Conservation (phyloP, 495 filamentous ascomycete genomes). For the Penicillium nucicola region DNA sequence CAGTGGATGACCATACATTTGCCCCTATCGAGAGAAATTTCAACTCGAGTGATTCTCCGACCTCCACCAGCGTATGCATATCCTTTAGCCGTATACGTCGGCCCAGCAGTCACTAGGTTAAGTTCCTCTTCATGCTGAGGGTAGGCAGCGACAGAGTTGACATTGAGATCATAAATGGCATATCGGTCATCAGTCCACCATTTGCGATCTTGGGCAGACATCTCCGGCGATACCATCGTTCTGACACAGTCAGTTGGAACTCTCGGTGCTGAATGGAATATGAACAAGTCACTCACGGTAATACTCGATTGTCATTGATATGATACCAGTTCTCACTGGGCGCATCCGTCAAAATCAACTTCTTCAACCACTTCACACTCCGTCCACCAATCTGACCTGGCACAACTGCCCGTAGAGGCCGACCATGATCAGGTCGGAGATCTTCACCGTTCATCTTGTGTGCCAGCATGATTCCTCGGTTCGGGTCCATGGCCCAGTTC, state of each 20-base stretch:
- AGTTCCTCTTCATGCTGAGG: conserved; percentile 79
- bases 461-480: conserved; percentile 84
- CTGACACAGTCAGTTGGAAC: conserved; percentile 16
- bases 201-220: conserved; percentile 66
- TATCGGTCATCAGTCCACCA: conserved; percentile 93
- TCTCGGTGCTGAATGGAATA: neutral
- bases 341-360: conserved; percentile 68
- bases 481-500: conserved; percentile 83
- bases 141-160: conserved; percentile 80
- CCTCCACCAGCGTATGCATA: conserved; percentile 93
- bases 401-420: conserved; percentile 79
- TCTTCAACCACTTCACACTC: conserved; percentile 94
- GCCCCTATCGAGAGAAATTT: conserved; percentile 83
- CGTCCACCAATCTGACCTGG: conserved; percentile 92
- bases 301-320: conserved; percentile 88
- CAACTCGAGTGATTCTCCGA: conserved; percentile 77
- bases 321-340: conserved; percentile 98
- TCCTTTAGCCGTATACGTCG: conserved; percentile 65
- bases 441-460: conserved; percentile 91
- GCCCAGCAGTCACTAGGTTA: conserved; percentile 41
- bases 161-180: conserved; percentile 90
- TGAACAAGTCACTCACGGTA: conserved; percentile 53
- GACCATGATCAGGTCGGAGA: conserved; percentile 83
- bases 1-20: conserved; percentile 35
- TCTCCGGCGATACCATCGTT: conserved; percentile 82